Evolutionary conservation across 257 asterid genomes (phyloP).

Genomic region (Solanum microdontum): DNA sequence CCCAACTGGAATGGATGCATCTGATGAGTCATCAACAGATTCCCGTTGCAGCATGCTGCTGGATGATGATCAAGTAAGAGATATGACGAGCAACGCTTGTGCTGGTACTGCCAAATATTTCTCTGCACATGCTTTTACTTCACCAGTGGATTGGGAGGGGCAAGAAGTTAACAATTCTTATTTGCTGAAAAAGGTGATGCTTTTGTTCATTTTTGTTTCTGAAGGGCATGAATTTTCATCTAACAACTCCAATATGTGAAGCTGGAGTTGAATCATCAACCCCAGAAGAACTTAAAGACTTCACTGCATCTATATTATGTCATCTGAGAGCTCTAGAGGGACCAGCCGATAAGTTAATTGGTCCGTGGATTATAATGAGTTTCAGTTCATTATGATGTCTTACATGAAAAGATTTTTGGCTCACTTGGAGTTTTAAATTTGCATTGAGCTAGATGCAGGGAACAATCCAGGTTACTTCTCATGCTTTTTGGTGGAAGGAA

Average conservation of each 20-base stretch:
- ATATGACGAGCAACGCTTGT: constrained; percentile 5
- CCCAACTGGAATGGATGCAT: constrained; percentile 7
- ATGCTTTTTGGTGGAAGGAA: constrained; percentile 2
- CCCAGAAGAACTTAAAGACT: neutral
- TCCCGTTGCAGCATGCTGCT: constrained; percentile 13
- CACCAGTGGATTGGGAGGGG: neutral
- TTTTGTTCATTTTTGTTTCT: neutral
- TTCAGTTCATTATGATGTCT: neutral
- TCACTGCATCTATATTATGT: neutral
- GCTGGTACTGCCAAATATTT: neutral
- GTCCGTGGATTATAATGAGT: neutral
- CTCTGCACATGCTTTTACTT: neutral
- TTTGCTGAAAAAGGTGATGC: constrained; percentile 17
- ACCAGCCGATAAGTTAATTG: neutral
- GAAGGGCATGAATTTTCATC: neutral
- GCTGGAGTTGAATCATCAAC: neutral
- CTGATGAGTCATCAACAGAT: constrained; percentile 9
- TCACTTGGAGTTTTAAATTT: neutral
- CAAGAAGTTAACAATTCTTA: neutral
- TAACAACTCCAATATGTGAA: neutral
- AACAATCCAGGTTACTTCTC: neutral
- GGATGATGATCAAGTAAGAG: constrained; percentile 1
- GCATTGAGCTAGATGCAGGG: constrained; percentile 1
- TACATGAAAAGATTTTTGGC: neutral
- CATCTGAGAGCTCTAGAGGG: neutral